Percentiles rank a stretch among this genome's conserved stretches.
Evolutionary conservation across 345 rosid species (phyloP).

Genomic region (Combretum micranthum): DNA sequence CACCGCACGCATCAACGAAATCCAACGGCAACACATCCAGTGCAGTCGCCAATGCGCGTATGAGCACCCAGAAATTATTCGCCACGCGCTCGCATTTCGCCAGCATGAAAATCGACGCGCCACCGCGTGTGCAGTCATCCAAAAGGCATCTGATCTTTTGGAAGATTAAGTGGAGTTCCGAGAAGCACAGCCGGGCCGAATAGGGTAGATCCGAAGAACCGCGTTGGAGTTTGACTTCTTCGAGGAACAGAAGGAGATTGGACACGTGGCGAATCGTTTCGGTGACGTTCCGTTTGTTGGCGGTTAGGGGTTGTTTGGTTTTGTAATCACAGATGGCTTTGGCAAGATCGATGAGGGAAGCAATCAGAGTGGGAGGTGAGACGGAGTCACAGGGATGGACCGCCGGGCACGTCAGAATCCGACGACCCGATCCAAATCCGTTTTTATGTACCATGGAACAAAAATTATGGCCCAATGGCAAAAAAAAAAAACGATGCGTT

Average conservation of each 20-base stretch:
- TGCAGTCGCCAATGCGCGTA: slow-evolving; percentile 41
- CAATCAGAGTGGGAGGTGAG: slow-evolving; percentile 34
- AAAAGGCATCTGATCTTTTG: slow-evolving; percentile 51
- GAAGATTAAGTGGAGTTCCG: slow-evolving; percentile 63
- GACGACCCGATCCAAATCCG: slow-evolving; percentile 33
- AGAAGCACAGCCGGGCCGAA: slow-evolving; percentile 34
- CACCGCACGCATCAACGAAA: slow-evolving; percentile 32
- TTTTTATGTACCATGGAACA: slow-evolving; percentile 23
- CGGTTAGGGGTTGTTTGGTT: slow-evolving; percentile 24
- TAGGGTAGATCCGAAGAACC: slow-evolving; percentile 16
- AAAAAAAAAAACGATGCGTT: neutral
- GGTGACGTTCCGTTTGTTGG: slow-evolving; percentile 40
- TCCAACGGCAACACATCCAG: slow-evolving; percentile 55
- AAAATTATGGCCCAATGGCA: slow-evolving; percentile 17
- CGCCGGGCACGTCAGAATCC: slow-evolving; percentile 60
- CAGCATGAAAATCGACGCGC: slow-evolving; percentile 53
- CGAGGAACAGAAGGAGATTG: slow-evolving; percentile 35
- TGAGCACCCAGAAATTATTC: slow-evolving; percentile 33
- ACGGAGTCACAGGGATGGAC: slow-evolving; percentile 46
- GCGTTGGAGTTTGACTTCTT: slow-evolving; percentile 27
- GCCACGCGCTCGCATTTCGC: slow-evolving; percentile 50
- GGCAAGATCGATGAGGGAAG: slow-evolving; percentile 42
- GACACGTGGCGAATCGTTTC: slow-evolving; percentile 42
- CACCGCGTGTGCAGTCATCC: slow-evolving; percentile 57
- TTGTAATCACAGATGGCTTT: slow-evolving; percentile 32